These are phyloP conservation scores for Lasiosphaeria hispida DNA, from an alignment of 495 filamentous ascomycete genomes.

Conservation along the genomic window DNA sequence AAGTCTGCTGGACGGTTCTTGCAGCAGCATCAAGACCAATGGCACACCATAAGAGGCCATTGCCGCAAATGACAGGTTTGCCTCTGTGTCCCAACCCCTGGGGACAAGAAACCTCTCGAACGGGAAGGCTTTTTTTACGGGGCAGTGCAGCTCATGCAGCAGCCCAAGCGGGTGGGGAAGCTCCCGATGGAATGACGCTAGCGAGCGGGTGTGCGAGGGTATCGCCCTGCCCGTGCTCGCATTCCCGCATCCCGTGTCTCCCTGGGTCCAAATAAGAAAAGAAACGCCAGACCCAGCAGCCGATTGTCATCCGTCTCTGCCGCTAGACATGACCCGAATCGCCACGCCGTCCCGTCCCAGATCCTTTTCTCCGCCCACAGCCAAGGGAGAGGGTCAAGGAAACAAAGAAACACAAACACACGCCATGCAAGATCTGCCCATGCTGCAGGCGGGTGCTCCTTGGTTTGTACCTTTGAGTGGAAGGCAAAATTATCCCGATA, in stretches of 20 bases:
- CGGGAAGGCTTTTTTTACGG: conserved; percentile 11
- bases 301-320: background rate
- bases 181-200: conserved; percentile 14
- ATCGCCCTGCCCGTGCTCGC: conserved; percentile 18
- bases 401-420: background rate
- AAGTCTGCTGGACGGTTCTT: too few relatives aligned
- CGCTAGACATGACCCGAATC: background rate
- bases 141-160: conserved; percentile 7
- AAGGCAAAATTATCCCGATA: conserved; percentile 3
- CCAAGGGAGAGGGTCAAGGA: too few relatives aligned
- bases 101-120: background rate
- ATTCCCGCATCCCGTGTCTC: conserved; percentile 23
- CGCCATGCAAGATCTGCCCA: conserved; percentile 5
- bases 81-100: background rate
- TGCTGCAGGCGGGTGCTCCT: conserved; percentile 1
- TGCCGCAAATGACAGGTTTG: too few relatives aligned
- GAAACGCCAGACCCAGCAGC: background rate
- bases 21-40: too few relatives aligned
- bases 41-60: too few relatives aligned
- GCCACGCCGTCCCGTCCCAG: too few relatives aligned
- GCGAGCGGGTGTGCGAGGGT: conserved; percentile 22
- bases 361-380: too few relatives aligned
- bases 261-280: background rate
- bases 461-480: background rate
- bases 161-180: conserved; percentile 17